Conservation (phyloP, 2,329 filamentous ascomycete species). For the Talaromyces albobiverticillius region DNA sequence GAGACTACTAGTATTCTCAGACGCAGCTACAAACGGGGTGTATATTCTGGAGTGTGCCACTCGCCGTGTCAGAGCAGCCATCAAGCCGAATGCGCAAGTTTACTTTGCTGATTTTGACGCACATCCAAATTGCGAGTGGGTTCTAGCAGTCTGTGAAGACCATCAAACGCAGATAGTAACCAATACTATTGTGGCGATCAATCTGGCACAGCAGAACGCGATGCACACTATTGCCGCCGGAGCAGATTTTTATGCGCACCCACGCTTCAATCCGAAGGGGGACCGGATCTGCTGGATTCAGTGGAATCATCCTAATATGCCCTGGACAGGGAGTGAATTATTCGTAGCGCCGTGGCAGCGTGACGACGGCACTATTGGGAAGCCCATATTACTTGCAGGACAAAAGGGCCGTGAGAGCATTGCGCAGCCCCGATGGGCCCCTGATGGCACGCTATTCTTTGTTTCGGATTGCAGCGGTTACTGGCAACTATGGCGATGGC, state of each 20-base stretch:
- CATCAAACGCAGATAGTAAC: conserved; percentile 30
- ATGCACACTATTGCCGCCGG: conserved; percentile 41
- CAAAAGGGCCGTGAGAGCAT: conserved; percentile 36
- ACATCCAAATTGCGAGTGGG: conserved; percentile 38
- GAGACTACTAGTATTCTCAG: conserved; percentile 39
- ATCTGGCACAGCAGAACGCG: conserved; percentile 20
- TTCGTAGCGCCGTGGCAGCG: conserved; percentile 45
- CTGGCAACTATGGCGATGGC: conserved; percentile 46
- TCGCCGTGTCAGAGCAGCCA: conserved; percentile 31
- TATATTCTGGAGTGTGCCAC: conserved; percentile 42
- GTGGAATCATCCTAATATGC: conserved; percentile 55
- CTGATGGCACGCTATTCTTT: conserved; percentile 50
- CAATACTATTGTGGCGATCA: conserved; percentile 32
- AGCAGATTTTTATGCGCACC: conserved; percentile 54
- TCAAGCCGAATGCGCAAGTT: conserved; percentile 30
- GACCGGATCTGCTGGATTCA: conserved; percentile 51
- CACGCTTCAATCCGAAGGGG: conserved; percentile 49
- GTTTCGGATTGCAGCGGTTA: conserved; percentile 47
- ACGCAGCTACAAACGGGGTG: conserved; percentile 42
- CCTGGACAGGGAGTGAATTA: conserved; percentile 49
- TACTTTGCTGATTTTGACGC: conserved; percentile 50
- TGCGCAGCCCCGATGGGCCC: conserved; percentile 52
- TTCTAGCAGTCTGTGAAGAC: conserved; percentile 54
- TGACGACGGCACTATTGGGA: conserved; percentile 37
- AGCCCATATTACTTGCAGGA: conserved; percentile 17